Conservation (phyloP, 129 eudicot genomes). For the Pseudognaphalium luteoalbum region DNA sequence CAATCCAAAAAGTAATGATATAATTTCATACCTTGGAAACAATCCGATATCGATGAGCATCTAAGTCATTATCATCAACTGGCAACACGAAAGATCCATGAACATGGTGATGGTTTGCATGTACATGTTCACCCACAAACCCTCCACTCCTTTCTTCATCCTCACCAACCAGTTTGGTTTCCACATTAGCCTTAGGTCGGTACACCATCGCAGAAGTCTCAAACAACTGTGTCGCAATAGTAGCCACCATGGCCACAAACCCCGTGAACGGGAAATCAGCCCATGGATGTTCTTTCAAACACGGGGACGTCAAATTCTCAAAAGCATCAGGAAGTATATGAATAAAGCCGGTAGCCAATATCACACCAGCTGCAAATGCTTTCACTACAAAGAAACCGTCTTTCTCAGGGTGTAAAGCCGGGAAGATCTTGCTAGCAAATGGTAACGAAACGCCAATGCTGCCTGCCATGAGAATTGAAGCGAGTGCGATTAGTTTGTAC, state of each 20-base stretch:
- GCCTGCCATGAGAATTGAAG: slow-evolving; percentile 37
- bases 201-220: slow-evolving; percentile 34
- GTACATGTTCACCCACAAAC: slow-evolving; percentile 33
- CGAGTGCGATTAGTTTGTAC: slow-evolving; percentile 39
- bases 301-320: slow-evolving; percentile 29
- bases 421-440: slow-evolving; percentile 28
- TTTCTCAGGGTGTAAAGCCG: slow-evolving; percentile 11
- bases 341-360: slow-evolving; percentile 48
- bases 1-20: no score
- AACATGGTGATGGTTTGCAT: slow-evolving; percentile 43
- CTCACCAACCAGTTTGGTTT: background rate
- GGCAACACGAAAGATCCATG: slow-evolving; percentile 32
- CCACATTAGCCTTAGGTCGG: slow-evolving; percentile 11
- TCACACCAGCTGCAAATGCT: slow-evolving; percentile 55
- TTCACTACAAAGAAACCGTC: slow-evolving; percentile 40
- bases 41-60: slow-evolving; percentile 34
- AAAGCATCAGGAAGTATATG: slow-evolving; percentile 58
- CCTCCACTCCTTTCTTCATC: slow-evolving; percentile 29
- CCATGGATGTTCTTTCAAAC: slow-evolving; percentile 38
- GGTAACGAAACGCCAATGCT: slow-evolving; percentile 44
- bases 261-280: slow-evolving; percentile 49
- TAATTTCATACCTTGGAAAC: slow-evolving; percentile 35
- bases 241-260: slow-evolving; percentile 41
- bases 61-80: background rate
- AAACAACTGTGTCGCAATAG: slow-evolving; percentile 38